These are phyloP conservation scores for Gracilaria vermiculophylla DNA, from an alignment of 23 red algal genomes.

Conservation along the genomic window DNA sequence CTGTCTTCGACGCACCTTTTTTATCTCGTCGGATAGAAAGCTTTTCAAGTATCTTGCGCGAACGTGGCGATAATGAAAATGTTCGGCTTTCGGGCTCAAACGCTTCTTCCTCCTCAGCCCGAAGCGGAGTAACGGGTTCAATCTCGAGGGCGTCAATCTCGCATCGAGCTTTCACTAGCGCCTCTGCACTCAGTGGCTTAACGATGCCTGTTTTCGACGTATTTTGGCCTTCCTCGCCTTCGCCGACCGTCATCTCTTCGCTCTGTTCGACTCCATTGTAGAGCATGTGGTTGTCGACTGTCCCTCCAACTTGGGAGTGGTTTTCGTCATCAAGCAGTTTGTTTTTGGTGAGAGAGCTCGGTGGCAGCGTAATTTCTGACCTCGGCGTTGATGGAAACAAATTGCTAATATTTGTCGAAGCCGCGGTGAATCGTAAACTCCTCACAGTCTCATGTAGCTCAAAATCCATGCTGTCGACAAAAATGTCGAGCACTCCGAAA, in stretches of 20 bases:
- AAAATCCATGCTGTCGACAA: conserved; percentile 5
- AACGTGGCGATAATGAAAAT: neutral
- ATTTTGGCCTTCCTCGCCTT: neutral
- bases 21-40: neutral
- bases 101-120: neutral
- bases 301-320: neutral
- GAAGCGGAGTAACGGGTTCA: neutral
- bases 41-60: conserved; percentile 7
- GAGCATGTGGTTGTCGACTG: neutral
- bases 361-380: neutral
- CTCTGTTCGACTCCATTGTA: no score
- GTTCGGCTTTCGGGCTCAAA: neutral
- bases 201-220: neutral
- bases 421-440: neutral
- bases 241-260: neutral
- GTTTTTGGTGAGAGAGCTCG: neutral
- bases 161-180: neutral
- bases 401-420: neutral
- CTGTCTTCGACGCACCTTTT: neutral
- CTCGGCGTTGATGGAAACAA: neutral
- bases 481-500: conserved; percentile 13
- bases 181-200: neutral
- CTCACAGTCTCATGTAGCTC: conserved; percentile 8
- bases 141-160: neutral
- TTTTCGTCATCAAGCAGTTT: neutral